Conservation (phyloP, 805 yeast species). For the Candida glaebosa region DNA sequence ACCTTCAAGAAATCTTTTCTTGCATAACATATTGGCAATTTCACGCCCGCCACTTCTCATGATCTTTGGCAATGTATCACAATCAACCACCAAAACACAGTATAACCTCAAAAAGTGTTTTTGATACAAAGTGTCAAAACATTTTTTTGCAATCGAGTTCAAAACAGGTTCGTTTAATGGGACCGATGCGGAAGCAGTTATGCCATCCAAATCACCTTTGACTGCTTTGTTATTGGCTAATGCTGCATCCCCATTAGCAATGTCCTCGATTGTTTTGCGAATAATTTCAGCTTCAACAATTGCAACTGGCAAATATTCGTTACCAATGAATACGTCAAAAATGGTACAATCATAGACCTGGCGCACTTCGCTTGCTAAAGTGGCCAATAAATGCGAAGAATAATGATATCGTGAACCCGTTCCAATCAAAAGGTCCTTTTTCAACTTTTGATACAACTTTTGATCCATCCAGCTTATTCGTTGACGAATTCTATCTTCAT, state of each 20-base stretch:
- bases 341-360: conserved; percentile 87
- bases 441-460: conserved; percentile 26
- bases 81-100: conserved; percentile 77
- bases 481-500: conserved; percentile 89
- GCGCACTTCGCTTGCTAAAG: conserved; percentile 76
- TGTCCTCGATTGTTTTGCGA: conserved; percentile 33
- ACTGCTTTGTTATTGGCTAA: conserved; percentile 2
- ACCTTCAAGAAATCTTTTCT: conserved; percentile 74
- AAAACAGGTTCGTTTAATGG: conserved; percentile 42
- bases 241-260: conserved; percentile 11
- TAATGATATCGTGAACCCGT: conserved; percentile 64
- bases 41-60: conserved; percentile 83
- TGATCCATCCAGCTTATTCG: conserved; percentile 64
- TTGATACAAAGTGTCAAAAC: conserved; percentile 39
- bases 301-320: conserved; percentile 80
- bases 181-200: conserved; percentile 25
- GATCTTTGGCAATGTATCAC: conserved; percentile 80
- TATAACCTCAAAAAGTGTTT: conserved; percentile 73
- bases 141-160: conserved; percentile 41
- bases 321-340: conserved; percentile 76
- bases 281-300: conserved; percentile 68
- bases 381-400: conserved; percentile 80
- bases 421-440: conserved; percentile 31
- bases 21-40: conserved; percentile 86
- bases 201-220: conserved; percentile 12